Percentiles rank a stretch among this genome's conserved stretches.
phyloP scores from a whole-genome alignment of 192 early-diverging fungal species.

The Gaertneriomyces sp. region DNA sequence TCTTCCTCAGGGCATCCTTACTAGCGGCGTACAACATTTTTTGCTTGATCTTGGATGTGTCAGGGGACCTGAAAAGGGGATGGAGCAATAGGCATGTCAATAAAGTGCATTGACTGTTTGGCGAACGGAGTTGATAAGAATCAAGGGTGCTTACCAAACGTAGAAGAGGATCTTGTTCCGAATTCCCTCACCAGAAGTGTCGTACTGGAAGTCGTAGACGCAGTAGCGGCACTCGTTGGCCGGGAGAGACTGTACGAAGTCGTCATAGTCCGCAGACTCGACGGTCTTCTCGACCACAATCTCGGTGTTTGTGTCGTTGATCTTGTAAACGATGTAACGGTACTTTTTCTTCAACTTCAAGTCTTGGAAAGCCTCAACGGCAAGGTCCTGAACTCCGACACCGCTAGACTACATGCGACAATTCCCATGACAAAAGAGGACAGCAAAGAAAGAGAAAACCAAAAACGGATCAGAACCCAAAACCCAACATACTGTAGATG shows the following conservation, averaged over 20 bases:
- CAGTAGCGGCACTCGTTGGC: slow-evolving; percentile 69
- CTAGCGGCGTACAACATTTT: slow-evolving; percentile 91
- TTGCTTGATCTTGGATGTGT: slow-evolving; percentile 64
- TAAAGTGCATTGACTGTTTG: neutral
- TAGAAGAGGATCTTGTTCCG: slow-evolving; percentile 86
- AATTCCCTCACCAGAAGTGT: slow-evolving; percentile 57
- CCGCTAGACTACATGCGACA: slow-evolving; percentile 48
- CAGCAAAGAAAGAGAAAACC: neutral
- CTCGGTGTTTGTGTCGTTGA: slow-evolving; percentile 61
- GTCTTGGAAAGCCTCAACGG: slow-evolving; percentile 62
- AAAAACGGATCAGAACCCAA: neutral
- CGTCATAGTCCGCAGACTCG: slow-evolving; percentile 55
- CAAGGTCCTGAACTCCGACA: slow-evolving; percentile 61
- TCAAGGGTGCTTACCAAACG: slow-evolving; percentile 64
- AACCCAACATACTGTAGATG: too few relatives aligned
- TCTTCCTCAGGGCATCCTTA: slow-evolving; percentile 73
- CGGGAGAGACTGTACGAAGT: slow-evolving; percentile 66
- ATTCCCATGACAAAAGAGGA: too few relatives aligned
- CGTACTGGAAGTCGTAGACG: slow-evolving; percentile 84
- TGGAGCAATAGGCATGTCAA: neutral
- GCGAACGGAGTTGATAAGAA: neutral
- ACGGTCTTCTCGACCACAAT: slow-evolving; percentile 68
- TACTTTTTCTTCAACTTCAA: slow-evolving; percentile 72
- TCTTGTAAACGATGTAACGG: slow-evolving; percentile 80
- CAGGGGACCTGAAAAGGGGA: slow-evolving; percentile 62